Evolutionary conservation across 148 eudicot species (phyloP), one percentile per base, ranked within the genome.

Genomic region (Dianthus caryophyllus): DNA sequence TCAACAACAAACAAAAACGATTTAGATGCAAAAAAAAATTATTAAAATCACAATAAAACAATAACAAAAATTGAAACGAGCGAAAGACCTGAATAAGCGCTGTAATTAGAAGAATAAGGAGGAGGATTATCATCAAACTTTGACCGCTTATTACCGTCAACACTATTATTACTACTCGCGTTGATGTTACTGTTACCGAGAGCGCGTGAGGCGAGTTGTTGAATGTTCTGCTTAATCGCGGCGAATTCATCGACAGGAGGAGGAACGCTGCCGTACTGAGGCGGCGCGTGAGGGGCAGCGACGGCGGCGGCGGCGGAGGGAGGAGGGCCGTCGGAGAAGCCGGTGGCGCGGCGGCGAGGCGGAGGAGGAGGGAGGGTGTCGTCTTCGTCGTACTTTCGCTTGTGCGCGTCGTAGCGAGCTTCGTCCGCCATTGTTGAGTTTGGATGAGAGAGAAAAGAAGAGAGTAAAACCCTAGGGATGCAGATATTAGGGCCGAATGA

Each of bases 341-440:
- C 94, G 53, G 95, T 81, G 30, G 85, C 49, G 13, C 96, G 81
- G 9, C 96, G 87, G 4, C 81, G 78, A 6, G 84, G 78, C 22
- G 83, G 83, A 8, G 83, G 74, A 0, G 78, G 66, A 14, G 81
- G 71, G 8, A 78, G 46, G 41, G 71, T 43, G 7, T 76, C 69
- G 16, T 85, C 94, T 4, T 85, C 94, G 5, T 89, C 94, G 78
- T 89, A 92, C 73, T 93, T 93, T 39, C 96, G 76, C 86, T 93
- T 89, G 78, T 78, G 81, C 59, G 80, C 90, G 31, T 88, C 97
- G 64, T 60, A 60, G 4, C 61, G 41, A 29, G 61, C 7, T 30
- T 57, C 61, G 61, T 60, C 64, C 16, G 64, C 46, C 64, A 60
- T 60, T 18, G 29, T 53, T 22, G 29, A 22, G 2, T 12, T 39